Conservation (phyloP, 305 asterid species). For the Caryopteris hybrid region DNA sequence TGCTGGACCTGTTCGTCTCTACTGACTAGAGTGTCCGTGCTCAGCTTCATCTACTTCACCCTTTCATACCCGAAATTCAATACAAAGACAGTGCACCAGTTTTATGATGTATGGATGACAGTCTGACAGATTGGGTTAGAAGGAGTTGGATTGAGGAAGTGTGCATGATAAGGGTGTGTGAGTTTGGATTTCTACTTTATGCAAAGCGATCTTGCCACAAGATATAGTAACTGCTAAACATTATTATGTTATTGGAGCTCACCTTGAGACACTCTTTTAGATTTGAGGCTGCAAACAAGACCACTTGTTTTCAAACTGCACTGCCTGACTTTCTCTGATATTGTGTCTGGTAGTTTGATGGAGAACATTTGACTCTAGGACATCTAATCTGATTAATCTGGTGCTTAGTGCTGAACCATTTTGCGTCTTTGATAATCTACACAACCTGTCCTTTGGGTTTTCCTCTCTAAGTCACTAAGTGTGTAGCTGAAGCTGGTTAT, state of each 20-base stretch:
- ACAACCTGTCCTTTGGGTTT: constrained; percentile 3
- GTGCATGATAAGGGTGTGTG: not conserved
- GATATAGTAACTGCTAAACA: not conserved
- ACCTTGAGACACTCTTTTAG: not conserved
- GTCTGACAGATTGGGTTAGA: not conserved
- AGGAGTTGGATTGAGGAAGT: not conserved
- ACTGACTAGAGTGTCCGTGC: not conserved
- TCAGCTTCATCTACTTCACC: not conserved
- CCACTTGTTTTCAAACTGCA: not conserved
- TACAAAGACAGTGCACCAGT: not conserved
- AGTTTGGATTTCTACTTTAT: not conserved
- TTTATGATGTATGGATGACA: not conserved
- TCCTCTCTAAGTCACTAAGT: not conserved
- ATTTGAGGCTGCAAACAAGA: not conserved
- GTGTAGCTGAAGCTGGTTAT: not conserved
- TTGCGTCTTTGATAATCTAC: not conserved
- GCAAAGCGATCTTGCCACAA: not conserved
- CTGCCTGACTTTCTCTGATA: not conserved
- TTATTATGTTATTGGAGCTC: not conserved
- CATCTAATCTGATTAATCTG: not conserved
- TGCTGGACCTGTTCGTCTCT: not conserved
- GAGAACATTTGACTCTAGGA: not conserved
- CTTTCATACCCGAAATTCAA: not conserved
- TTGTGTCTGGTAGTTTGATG: not conserved
- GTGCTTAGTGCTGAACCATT: not conserved